Conservation (phyloP, 164 flowering plant genomes). For the Dillenia turbinata region DNA sequence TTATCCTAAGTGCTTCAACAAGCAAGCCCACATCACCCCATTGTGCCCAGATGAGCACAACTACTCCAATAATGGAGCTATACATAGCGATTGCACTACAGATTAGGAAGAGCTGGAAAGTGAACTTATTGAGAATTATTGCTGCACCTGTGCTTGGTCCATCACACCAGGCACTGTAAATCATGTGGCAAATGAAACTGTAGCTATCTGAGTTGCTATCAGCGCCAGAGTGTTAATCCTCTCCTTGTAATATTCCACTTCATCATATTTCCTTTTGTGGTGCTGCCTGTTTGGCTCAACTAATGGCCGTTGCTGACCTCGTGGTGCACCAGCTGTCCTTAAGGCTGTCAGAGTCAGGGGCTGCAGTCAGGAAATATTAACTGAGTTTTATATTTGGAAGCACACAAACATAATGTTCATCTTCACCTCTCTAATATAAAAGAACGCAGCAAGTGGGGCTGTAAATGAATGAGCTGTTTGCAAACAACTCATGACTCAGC, state of each 20-base stretch:
- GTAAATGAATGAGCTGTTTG: too few species aligned
- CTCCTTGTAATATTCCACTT: not conserved
- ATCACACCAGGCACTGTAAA: constrained; percentile 17
- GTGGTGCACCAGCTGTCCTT: constrained; percentile 4
- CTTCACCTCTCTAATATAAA: too few species aligned
- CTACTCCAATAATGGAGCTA: constrained; percentile 3
- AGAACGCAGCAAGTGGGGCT: too few species aligned
- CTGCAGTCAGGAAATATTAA: not conserved
- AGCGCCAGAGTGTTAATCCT: constrained; percentile 6
- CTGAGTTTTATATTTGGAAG: too few species aligned
- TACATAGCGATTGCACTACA: constrained; percentile 12
- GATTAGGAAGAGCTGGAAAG: constrained; percentile 4
- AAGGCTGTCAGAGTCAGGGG: constrained; percentile 6
- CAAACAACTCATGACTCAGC: too few species aligned
- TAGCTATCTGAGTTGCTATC: constrained; percentile 10
- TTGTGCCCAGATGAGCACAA: constrained; percentile 12
- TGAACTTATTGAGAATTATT: not conserved
- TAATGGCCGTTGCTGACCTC: not conserved
- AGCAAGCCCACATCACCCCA: constrained; percentile 3
- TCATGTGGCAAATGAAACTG: constrained; percentile 13
- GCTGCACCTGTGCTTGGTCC: constrained; percentile 3
- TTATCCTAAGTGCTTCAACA: not conserved
- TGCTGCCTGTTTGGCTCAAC: not conserved
- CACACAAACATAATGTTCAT: too few species aligned
- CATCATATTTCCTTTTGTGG: not conserved